phyloP scores from a whole-genome alignment of 345 rosid species.

The Eucalyptus globulus region DNA sequence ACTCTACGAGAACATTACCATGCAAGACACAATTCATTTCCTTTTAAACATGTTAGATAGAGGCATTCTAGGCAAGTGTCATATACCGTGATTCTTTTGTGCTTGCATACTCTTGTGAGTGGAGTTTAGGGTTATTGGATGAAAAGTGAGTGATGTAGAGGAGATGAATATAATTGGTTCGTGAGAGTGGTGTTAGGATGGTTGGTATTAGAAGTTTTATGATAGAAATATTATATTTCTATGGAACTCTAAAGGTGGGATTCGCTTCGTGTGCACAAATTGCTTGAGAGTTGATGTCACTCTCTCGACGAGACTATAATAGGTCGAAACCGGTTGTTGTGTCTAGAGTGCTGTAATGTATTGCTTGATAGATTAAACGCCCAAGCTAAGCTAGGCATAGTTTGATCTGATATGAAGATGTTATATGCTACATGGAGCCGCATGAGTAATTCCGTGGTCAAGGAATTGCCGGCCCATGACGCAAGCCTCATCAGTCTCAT shows the following conservation, averaged over 20 bases:
- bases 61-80: background rate
- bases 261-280: fast-evolving
- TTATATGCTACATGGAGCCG: fast-evolving
- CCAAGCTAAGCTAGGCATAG: background rate
- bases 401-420: fast-evolving
- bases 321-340: fast-evolving
- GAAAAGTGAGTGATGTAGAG: fast-evolving
- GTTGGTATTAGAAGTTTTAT: fast-evolving
- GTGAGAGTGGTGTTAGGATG: fast-evolving
- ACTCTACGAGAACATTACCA: no score
- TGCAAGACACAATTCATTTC: no score
- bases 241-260: fast-evolving
- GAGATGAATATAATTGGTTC: no score
- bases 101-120: fast-evolving
- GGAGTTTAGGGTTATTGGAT: background rate
- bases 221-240: no score
- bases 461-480: background rate
- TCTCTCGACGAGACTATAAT: fast-evolving
- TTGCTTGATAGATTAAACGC: background rate
- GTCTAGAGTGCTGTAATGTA: fast-evolving
- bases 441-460: no score
- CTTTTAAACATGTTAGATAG: no score
- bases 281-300: fast-evolving
- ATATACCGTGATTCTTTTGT: fast-evolving
- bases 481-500: background rate